A percentile compares a stretch with the other conserved stretches of the same genome.
These are phyloP conservation scores for Cicer pinnatifidum DNA, from an alignment of 306 rosid genomes.

Conservation along the genomic window DNA sequence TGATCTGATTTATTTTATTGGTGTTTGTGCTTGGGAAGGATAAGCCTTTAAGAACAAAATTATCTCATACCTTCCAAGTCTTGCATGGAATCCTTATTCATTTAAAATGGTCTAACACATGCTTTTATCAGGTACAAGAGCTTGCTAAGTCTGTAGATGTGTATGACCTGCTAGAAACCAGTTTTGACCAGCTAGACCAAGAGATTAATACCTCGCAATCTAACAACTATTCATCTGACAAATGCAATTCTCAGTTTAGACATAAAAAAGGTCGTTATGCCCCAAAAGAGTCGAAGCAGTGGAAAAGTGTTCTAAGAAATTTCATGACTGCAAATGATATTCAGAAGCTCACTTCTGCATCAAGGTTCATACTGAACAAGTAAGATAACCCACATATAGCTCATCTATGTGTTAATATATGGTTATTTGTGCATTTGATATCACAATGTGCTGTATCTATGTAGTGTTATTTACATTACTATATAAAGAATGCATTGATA, in stretches of 20 bases:
- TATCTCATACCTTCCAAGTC: constrained; percentile 19
- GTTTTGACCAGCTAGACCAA: constrained; percentile 42
- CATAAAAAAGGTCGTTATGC: constrained; percentile 49
- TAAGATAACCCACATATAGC: constrained; percentile 53
- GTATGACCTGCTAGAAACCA: constrained; percentile 59
- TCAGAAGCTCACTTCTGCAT: constrained; percentile 48
- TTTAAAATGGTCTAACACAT: constrained; percentile 26
- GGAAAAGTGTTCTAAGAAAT: constrained; percentile 54
- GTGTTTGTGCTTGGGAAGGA: constrained; percentile 10
- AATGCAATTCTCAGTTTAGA: constrained; percentile 53
- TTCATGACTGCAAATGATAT: constrained; percentile 59
- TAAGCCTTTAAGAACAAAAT: neutral
- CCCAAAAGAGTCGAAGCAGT: constrained; percentile 53
- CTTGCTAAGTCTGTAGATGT: constrained; percentile 62
- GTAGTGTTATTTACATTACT: constrained; percentile 1
- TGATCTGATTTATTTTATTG: neutral
- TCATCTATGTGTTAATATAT: constrained; percentile 24
- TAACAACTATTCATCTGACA: constrained; percentile 46
- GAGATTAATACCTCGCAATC: constrained; percentile 44
- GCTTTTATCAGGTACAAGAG: constrained; percentile 62
- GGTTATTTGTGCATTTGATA: constrained; percentile 20
- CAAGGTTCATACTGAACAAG: constrained; percentile 67
- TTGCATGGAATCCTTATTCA: neutral
- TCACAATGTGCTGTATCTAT: constrained; percentile 19
- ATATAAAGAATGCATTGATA: constrained; percentile 11